Conservation (phyloP, 805 yeast species). For the Barnettozyma siamensis region DNA sequence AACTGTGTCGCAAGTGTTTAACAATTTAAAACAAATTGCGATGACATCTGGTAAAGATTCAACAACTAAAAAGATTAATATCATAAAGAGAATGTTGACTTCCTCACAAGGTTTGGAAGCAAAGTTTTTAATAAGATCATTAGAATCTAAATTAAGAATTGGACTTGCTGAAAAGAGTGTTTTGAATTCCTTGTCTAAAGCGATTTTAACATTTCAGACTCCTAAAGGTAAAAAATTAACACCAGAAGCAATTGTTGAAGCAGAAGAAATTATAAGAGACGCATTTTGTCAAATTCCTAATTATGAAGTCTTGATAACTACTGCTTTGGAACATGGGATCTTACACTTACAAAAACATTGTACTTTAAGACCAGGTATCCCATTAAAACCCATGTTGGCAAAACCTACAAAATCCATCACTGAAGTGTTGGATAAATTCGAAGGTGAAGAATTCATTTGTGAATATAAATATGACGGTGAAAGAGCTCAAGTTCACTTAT, state of each 20-base stretch:
- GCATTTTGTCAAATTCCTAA: constrained; percentile 90
- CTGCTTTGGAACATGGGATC: constrained; percentile 65
- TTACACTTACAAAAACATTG: constrained; percentile 59
- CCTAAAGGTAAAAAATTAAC: constrained; percentile 28
- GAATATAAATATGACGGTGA: constrained; percentile 98
- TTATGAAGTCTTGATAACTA: constrained; percentile 69
- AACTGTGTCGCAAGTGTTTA: constrained; percentile 67
- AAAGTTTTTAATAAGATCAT: constrained; percentile 79
- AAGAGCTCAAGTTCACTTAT: constrained; percentile 87
- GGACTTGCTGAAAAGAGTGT: constrained; percentile 95
- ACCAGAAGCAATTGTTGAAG: constrained; percentile 45
- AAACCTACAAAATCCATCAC: constrained; percentile 92
- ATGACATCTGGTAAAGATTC: constrained; percentile 72
- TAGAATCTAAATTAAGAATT: constrained; percentile 90
- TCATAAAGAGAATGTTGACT: constrained; percentile 79
- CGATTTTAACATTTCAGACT: constrained; percentile 61
- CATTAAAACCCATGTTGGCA: constrained; percentile 96
- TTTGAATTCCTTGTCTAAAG: constrained; percentile 75
- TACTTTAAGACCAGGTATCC: constrained; percentile 83
- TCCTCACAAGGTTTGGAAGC: constrained; percentile 86
- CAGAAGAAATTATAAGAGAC: constrained; percentile 76
- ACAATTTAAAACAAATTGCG: constrained; percentile 72
- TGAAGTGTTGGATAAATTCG: constrained; percentile 88
- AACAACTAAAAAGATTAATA: constrained; percentile 68
- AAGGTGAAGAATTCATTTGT: constrained; percentile 81